Evolutionary conservation across 2,329 filamentous ascomycete genomes (phyloP).

Genomic region (Alternaria arbusti): DNA sequence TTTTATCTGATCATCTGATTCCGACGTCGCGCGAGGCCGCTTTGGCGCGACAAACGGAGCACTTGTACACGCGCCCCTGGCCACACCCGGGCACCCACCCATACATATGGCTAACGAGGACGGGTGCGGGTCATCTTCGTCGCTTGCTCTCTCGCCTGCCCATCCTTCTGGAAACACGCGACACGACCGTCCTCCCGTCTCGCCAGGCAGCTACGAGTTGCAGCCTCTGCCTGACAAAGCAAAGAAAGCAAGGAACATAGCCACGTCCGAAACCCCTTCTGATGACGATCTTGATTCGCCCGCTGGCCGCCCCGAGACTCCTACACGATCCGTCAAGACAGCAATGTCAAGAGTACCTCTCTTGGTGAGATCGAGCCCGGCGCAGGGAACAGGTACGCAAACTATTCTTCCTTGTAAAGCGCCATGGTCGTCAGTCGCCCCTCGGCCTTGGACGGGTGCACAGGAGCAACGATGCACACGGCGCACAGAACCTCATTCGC

Average conservation of each 20-base stretch:
- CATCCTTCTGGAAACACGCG: constrained; percentile 29
- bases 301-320: constrained; percentile 17
- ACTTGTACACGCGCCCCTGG: constrained; percentile 26
- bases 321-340: constrained; percentile 23
- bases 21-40: constrained; percentile 22
- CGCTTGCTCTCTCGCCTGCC: constrained; percentile 27
- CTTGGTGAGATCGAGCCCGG: constrained; percentile 65
- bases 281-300: constrained; percentile 37
- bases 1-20: constrained; percentile 39
- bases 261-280: constrained; percentile 30
- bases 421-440: constrained; percentile 2
- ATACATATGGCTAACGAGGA: constrained; percentile 34
- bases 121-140: constrained; percentile 18
- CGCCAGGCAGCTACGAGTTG: constrained; percentile 41
- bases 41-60: constrained; percentile 29
- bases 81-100: constrained; percentile 19
- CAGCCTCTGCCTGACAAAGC: constrained; percentile 35
- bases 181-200: constrained; percentile 20
- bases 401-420: constrained; percentile 8
- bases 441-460: constrained; percentile 7
- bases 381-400: constrained; percentile 58
- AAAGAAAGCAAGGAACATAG: constrained; percentile 38
- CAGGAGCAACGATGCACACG: constrained; percentile 11
- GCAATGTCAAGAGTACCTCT: constrained; percentile 61
- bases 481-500: neutral